Base-by-base conservation (phyloP, 2,329 filamentous ascomycete species). In the Aspergillus sp. region DNA sequence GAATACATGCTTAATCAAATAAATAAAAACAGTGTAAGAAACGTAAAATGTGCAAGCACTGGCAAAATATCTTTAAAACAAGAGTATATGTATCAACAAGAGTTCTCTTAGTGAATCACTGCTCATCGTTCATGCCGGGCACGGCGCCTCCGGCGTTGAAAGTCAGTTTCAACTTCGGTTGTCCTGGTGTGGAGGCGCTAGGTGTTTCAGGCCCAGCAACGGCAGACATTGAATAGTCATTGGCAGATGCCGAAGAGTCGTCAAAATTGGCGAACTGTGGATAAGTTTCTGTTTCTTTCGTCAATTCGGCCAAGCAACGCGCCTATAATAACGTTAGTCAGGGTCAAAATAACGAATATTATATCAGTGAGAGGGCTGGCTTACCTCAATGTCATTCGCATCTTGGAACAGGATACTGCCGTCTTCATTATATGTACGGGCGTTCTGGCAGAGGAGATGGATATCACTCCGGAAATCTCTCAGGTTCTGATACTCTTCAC, bases 381-480 rank as follows among this genome's bases (percentile, higher is more conserved):
- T 80, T 80, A 96, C 92, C 83, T 96, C 90, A 76, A 99, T 97
- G 54, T 89, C 82, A 74, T 93, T 93, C 49, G 93, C 93, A 80
- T 99, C 95, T 68, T 90, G 85, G 78, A 93, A 98, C 53, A 99
- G 83, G 67, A 96, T 81, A 74, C 93, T 97, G 57, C 89, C 90
- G 71, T 98, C 95, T 76, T 99, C 96, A 69, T 99, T 99, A 81
- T 96, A 99, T 3, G 90, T 95, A 73, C 91, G 86, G 64, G 93
- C 96, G 74, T 99, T 99, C 71, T 84, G 86, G 73, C 93, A 95
- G 75, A 99, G 84, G 62, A 93, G 78, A 50, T 87, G 85, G 61
- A 99, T 87, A 70, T 99, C 96, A 64, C 85, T 86, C 55, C 86
- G 84, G 82, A 99, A 86, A 66, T 93, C 90, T 70, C 85, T 86